These are phyloP conservation scores for Fusarium sp. DNA, from an alignment of 2,329 filamentous ascomycete species.

Conservation along the genomic window DNA sequence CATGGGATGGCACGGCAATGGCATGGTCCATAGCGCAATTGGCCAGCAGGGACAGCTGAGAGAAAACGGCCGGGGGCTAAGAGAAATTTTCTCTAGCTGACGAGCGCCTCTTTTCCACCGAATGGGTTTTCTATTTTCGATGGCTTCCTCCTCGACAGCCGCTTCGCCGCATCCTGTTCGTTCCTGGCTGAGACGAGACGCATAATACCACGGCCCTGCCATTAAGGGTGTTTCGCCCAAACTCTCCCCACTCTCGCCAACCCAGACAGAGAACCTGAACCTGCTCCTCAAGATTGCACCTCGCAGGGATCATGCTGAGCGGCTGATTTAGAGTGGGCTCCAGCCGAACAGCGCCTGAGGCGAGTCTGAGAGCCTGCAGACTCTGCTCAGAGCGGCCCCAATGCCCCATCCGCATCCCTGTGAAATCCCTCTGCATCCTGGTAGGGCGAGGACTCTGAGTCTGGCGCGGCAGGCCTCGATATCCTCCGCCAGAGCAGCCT, in stretches of 20 bases:
- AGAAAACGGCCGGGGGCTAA: background rate
- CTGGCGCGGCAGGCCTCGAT: background rate
- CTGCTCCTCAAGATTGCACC: slow-evolving; percentile 32
- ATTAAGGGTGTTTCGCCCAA: slow-evolving; percentile 3
- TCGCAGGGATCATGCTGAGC: slow-evolving; percentile 32
- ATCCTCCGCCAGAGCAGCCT: background rate
- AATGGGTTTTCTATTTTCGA: slow-evolving; percentile 4
- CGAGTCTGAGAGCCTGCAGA: slow-evolving; percentile 23
- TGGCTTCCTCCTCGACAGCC: background rate
- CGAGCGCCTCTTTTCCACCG: background rate
- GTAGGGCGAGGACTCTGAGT: background rate
- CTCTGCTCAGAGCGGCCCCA: slow-evolving; percentile 7
- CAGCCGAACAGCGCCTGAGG: background rate
- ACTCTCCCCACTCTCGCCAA: slow-evolving; percentile 21
- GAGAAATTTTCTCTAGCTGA: background rate
- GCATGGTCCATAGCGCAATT: background rate
- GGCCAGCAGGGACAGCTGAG: background rate
- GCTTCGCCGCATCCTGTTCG: slow-evolving; percentile 14
- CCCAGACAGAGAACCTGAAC: slow-evolving; percentile 12
- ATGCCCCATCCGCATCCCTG: slow-evolving; percentile 15
- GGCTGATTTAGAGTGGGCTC: slow-evolving; percentile 33
- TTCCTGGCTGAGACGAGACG: slow-evolving; percentile 22
- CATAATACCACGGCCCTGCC: slow-evolving; percentile 25
- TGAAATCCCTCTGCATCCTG: slow-evolving; percentile 7
- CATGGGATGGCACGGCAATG: background rate